Evolutionary conservation across 2,329 filamentous ascomycete genomes (phyloP).

Genomic region (Monilinia vaccinii-corymbosi): DNA sequence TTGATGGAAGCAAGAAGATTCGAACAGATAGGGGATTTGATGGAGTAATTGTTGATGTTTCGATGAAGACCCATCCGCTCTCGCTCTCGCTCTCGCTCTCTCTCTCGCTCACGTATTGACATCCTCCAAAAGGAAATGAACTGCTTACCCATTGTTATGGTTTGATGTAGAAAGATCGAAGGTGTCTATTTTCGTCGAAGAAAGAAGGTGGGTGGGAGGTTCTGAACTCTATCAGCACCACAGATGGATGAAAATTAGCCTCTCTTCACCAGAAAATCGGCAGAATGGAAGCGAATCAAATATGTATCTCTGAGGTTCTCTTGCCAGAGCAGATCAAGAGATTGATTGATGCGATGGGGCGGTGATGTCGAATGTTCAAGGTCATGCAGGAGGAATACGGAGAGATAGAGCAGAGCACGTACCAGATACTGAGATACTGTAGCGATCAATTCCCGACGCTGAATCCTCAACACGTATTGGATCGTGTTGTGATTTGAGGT

Average conservation of each 20-base stretch:
- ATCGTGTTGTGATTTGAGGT: not conserved
- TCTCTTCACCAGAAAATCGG: not conserved
- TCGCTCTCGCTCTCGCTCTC: not conserved
- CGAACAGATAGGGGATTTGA: not conserved
- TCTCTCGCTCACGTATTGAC: constrained; percentile 4
- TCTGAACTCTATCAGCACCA: not conserved
- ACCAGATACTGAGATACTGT: constrained; percentile 10
- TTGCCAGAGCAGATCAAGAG: not conserved
- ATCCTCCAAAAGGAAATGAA: constrained; percentile 21
- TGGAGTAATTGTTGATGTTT: not conserved
- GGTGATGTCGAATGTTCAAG: not conserved
- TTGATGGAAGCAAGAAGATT: not conserved
- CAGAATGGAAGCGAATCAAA: not conserved
- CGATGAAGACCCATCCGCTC: constrained; percentile 1
- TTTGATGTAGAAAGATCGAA: constrained; percentile 26
- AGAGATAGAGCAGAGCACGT: constrained; percentile 7
- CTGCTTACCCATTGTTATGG: constrained; percentile 30
- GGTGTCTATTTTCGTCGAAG: constrained; percentile 18
- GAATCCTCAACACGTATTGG: not conserved
- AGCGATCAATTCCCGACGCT: too few species aligned
- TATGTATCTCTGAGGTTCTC: too few species aligned
- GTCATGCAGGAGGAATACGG: constrained; percentile 10
- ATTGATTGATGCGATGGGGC: constrained; percentile 3
- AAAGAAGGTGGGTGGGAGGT: constrained; percentile 7
- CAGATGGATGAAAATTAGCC: constrained; percentile 3